A percentile compares a stretch with the other conserved stretches of the same genome.
Conservation (phyloP, 177 flowering plant genomes). For the Vitis hybrid region DNA sequence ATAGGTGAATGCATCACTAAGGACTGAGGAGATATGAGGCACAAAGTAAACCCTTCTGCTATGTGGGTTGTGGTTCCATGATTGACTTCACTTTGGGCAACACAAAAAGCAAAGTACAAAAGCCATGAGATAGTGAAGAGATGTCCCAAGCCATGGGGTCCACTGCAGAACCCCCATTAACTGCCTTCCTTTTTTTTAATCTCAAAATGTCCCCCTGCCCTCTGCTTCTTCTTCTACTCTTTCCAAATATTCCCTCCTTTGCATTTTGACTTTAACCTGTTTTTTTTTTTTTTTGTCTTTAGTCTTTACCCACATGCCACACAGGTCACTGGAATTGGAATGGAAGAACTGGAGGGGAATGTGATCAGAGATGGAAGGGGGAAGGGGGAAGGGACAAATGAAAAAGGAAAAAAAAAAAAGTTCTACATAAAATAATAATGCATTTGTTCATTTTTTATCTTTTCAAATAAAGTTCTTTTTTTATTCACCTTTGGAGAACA, state of each 20-base stretch:
- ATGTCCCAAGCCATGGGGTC: neutral
- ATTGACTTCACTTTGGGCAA: slow-evolving; percentile 14
- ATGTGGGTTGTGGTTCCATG: slow-evolving; percentile 21
- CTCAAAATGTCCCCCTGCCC: neutral
- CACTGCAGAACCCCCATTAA: neutral
- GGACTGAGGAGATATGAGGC: neutral
- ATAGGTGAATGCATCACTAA: neutral
- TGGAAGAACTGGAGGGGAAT: slow-evolving; percentile 22
- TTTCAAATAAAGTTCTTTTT: neutral
- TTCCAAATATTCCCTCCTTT: slow-evolving; percentile 9
- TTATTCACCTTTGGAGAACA: slow-evolving; percentile 10
- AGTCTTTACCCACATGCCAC: no score
- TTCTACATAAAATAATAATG: neutral
- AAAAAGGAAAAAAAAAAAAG: no score
- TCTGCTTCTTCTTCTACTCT: slow-evolving; percentile 3
- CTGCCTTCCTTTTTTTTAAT: neutral
- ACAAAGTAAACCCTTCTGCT: slow-evolving; percentile 7
- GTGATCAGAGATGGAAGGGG: slow-evolving; percentile 12
- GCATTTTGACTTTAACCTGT: neutral
- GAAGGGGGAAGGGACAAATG: no score
- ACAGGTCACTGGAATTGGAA: slow-evolving; percentile 11
- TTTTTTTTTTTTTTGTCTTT: neutral
- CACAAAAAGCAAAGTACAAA: slow-evolving; percentile 15
- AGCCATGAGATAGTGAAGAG: slow-evolving; percentile 3
- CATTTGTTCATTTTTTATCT: slow-evolving; percentile 1